Percentiles rank a stretch among this genome's conserved stretches.
These are phyloP conservation scores for Inga laurina DNA, from an alignment of 306 rosid species.

Conservation along the genomic window DNA sequence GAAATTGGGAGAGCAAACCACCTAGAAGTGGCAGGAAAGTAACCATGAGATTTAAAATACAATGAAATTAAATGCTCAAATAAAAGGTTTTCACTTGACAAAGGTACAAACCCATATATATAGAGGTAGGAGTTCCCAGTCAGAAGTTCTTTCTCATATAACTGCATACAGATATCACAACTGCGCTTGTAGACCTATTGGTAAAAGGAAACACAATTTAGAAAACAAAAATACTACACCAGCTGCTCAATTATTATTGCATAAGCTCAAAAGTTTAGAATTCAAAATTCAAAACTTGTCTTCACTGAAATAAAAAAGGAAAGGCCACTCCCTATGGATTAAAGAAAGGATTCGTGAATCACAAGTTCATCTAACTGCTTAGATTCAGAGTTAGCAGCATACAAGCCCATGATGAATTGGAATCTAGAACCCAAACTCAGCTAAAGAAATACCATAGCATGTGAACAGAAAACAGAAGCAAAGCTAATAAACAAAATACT, in stretches of 20 bases:
- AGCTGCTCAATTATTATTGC: constrained; percentile 21
- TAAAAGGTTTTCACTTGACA: constrained; percentile 5
- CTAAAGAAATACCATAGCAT: background rate
- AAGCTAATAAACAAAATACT: background rate
- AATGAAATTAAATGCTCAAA: constrained; percentile 14
- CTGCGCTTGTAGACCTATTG: constrained; percentile 88
- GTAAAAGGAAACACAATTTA: constrained; percentile 29
- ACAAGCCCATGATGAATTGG: background rate
- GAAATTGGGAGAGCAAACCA: constrained; percentile 5
- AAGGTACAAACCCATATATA: constrained; percentile 68
- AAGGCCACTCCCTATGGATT: constrained; percentile 6
- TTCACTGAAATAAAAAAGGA: background rate
- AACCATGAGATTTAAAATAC: constrained; percentile 11
- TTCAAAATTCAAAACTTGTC: background rate
- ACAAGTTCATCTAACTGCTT: constrained; percentile 22
- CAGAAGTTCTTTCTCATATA: constrained; percentile 90
- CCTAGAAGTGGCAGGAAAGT: constrained; percentile 21
- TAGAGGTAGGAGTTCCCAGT: constrained; percentile 78
- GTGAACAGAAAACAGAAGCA: background rate
- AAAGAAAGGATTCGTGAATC: constrained; percentile 23
- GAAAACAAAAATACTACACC: constrained; percentile 6
- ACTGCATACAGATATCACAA: constrained; percentile 78
- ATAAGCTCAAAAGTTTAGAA: constrained; percentile 8
- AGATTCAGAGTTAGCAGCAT: constrained; percentile 20
- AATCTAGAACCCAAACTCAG: background rate